phyloP scores from a whole-genome alignment of 768 basidiomycete species.

The Xerocomus spinulosus region DNA sequence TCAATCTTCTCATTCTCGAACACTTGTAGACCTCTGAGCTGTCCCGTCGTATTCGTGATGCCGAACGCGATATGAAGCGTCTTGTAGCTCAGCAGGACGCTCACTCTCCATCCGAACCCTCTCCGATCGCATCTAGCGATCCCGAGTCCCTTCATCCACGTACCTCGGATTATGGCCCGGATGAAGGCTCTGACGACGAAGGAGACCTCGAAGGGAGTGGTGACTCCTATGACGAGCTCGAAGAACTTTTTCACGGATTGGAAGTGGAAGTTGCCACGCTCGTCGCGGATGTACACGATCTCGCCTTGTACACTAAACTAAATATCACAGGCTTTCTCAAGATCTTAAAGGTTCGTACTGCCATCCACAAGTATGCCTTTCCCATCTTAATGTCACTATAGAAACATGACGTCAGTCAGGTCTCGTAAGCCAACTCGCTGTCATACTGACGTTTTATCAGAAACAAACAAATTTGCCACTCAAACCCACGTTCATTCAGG shows the following conservation, averaged over 20 bases:
- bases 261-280: slow-evolving; percentile 95
- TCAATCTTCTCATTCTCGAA: slow-evolving; percentile 1
- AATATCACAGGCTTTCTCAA: slow-evolving; percentile 99
- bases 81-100: slow-evolving; percentile 60
- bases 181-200: slow-evolving; percentile 65
- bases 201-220: slow-evolving; percentile 42
- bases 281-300: slow-evolving; percentile 88
- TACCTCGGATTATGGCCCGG: slow-evolving; percentile 44
- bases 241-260: slow-evolving; percentile 79
- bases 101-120: slow-evolving; percentile 22
- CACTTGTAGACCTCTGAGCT: slow-evolving; percentile 68
- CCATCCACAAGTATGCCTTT: neutral
- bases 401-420: slow-evolving; percentile 83
- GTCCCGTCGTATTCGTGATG: slow-evolving; percentile 71
- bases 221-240: slow-evolving; percentile 68
- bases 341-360: slow-evolving; percentile 73
- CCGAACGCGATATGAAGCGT: slow-evolving; percentile 74
- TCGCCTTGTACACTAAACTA: slow-evolving; percentile 91
- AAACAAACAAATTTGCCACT: slow-evolving; percentile 87
- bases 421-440: neutral
- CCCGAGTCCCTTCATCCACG: slow-evolving; percentile 52
- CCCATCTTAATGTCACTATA: slow-evolving; percentile 29
- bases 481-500: slow-evolving; percentile 84
- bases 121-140: slow-evolving; percentile 35
- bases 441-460: slow-evolving; percentile 37